Percentiles rank a stretch among this genome's conserved stretches.
Conservation (phyloP, 176 grass and related monocot species). For the Cocos nucifera region DNA sequence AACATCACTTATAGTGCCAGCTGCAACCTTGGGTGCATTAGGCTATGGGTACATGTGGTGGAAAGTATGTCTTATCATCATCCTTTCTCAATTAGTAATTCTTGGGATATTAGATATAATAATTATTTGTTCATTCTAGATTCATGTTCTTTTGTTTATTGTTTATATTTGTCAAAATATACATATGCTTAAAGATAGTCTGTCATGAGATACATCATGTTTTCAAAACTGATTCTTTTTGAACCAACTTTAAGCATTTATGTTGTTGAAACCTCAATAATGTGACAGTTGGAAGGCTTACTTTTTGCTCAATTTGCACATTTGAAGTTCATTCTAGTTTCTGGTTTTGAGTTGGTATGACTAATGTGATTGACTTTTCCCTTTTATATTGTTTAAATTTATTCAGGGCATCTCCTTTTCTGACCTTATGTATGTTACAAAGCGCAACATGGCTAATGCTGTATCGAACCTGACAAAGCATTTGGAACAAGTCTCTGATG, state of each 20-base stretch:
- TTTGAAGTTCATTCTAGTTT: background rate
- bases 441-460: slow-evolving; percentile 76
- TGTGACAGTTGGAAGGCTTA: no score
- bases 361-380: background rate
- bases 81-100: no score
- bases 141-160: no score
- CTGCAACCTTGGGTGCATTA: slow-evolving; percentile 75
- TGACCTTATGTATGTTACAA: slow-evolving; percentile 97
- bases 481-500: slow-evolving; percentile 76
- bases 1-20: slow-evolving; percentile 71
- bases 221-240: no score
- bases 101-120: no score
- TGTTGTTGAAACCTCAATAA: no score
- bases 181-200: no score
- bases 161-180: no score
- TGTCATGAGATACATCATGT: no score
- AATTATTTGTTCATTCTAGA: no score
- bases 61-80: slow-evolving; percentile 48
- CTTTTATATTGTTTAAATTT: slow-evolving; percentile 12
- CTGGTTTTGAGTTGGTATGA: background rate
- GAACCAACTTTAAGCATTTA: no score
- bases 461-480: slow-evolving; percentile 91
- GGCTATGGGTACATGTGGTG: slow-evolving; percentile 99
- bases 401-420: slow-evolving; percentile 67
- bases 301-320: no score